Base-by-base conservation (phyloP, 345 rosid genomes). In the Cardamine resedifolia region DNA sequence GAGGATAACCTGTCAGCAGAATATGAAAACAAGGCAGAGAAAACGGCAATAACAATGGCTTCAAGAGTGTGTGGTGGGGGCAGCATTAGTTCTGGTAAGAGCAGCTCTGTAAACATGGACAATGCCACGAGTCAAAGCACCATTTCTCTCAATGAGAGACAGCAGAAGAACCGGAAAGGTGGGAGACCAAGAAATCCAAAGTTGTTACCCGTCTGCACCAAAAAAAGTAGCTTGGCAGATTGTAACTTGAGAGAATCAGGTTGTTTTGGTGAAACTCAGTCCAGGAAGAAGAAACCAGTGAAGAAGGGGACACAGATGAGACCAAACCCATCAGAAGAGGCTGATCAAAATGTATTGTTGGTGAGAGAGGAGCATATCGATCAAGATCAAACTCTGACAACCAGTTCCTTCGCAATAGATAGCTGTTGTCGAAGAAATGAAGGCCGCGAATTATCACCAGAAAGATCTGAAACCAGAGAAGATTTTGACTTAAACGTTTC, bases 401-500 rank as follows among this genome's bases (percentile, higher is more conserved):
- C 82, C 26, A 78, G 53, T 55, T 83, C 79, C 28, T 64, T 41
- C 2, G 84, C 83, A 33, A 80, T 45, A 61, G 80, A 68, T 76
- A 64, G 77, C 77, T 72, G 78, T 44, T 69, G 62, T 56, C 64
- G 65, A 78, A 72, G 77, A 66, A 71, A 79, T 28, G 77, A 73
- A 58, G 84, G 71, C 24, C 31, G 45, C 18, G 80, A 80, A 73
- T 68, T 49, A 45, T 81, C 79, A 66, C 61, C 53, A 0, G 77
- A 27, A 49, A 77, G 59, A 50, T 70, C 36, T 65, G 83, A 79
- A 58, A 41, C 44, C 31, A 79, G 72, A 21, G 63, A 77, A 62
- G 65, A 79, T 72, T 80, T 87, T 10, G 86, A 87, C 74, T 74
- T 89, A 74, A 89, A 85, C 41, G 44, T 84, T 38, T 82, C 87